phyloP scores from a whole-genome alignment of 495 filamentous ascomycete species.

The Xylaria longipes region DNA sequence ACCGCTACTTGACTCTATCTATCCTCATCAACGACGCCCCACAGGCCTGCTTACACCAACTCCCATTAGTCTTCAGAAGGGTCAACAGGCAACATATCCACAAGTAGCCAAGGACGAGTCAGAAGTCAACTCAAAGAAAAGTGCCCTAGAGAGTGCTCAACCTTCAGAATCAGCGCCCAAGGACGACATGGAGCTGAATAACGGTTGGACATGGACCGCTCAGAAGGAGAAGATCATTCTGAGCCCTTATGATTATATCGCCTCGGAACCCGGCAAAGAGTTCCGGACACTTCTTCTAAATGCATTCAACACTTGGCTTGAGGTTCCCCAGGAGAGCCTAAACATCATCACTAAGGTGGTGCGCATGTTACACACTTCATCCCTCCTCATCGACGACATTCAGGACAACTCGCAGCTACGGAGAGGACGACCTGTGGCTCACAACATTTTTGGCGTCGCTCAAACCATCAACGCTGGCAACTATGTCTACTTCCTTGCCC shows the following conservation, averaged over 20 bases:
- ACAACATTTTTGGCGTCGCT: conserved; percentile 83
- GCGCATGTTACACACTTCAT: conserved; percentile 82
- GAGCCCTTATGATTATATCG: conserved; percentile 79
- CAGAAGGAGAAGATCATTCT: conserved; percentile 74
- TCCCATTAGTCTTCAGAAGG: conserved; percentile 13
- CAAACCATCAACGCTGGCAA: conserved; percentile 91
- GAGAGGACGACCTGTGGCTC: conserved; percentile 81
- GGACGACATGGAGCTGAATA: conserved; percentile 15
- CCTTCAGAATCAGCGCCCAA: not conserved
- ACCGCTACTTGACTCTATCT: conserved; percentile 24
- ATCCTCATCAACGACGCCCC: conserved; percentile 24
- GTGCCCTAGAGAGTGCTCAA: conserved; percentile 8
- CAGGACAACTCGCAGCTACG: conserved; percentile 77
- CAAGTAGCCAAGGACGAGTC: not conserved
- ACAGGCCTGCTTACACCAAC: conserved; percentile 21
- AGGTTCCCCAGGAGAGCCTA: conserved; percentile 72
- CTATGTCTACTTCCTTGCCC: conserved; percentile 82
- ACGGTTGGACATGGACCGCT: conserved; percentile 52
- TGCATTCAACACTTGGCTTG: conserved; percentile 79
- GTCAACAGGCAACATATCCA: conserved; percentile 1
- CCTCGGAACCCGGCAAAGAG: conserved; percentile 80
- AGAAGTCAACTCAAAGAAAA: conserved; percentile 13
- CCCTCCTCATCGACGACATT: conserved; percentile 80
- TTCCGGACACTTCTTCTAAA: conserved; percentile 75
- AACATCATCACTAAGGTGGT: conserved; percentile 76